Evolutionary conservation across 2,329 filamentous ascomycete species (phyloP).

Genomic region (Paecilomyces niveus): DNA sequence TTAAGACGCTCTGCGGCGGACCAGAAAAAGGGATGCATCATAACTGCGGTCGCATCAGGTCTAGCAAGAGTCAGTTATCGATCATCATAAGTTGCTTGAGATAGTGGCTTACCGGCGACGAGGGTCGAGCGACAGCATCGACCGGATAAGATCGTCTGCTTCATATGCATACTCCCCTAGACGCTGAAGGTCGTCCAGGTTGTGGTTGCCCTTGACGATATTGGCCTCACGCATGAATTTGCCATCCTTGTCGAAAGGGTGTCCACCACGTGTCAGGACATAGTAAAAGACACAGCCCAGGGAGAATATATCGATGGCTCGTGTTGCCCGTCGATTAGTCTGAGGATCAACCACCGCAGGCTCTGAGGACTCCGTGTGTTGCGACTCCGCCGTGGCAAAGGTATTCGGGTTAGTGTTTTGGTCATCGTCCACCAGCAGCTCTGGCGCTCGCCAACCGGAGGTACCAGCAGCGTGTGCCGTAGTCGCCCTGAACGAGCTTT

Average conservation of each 20-base stretch:
- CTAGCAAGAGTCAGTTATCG: conserved; percentile 17
- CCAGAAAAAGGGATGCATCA: conserved; percentile 98
- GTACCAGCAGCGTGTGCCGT: conserved; percentile 91
- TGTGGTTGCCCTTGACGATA: conserved; percentile 82
- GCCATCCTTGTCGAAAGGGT: conserved; percentile 91
- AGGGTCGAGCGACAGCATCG: conserved; percentile 66
- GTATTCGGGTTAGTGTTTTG: conserved; percentile 33
- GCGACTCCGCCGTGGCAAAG: conserved; percentile 22
- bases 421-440: conserved; percentile 78
- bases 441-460: conserved; percentile 91
- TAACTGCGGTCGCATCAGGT: conserved; percentile 69
- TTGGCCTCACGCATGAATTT: conserved; percentile 95
- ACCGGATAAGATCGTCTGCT: conserved; percentile 75
- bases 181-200: conserved; percentile 61
- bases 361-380: conserved; percentile 39
- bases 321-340: conserved; percentile 72
- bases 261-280: conserved; percentile 84
- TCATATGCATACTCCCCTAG: conserved; percentile 81
- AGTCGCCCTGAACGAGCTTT: conserved; percentile 90
- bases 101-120: conserved; percentile 43
- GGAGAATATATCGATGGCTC: conserved; percentile 95
- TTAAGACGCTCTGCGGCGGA: conserved; percentile 75
- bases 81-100: background rate
- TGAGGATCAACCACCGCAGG: conserved; percentile 48
- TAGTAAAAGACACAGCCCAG: conserved; percentile 98